Evolutionary conservation across 805 yeast genomes (phyloP), one percentile per base, ranked within the genome.

Genomic region (Candida gorgasii): DNA sequence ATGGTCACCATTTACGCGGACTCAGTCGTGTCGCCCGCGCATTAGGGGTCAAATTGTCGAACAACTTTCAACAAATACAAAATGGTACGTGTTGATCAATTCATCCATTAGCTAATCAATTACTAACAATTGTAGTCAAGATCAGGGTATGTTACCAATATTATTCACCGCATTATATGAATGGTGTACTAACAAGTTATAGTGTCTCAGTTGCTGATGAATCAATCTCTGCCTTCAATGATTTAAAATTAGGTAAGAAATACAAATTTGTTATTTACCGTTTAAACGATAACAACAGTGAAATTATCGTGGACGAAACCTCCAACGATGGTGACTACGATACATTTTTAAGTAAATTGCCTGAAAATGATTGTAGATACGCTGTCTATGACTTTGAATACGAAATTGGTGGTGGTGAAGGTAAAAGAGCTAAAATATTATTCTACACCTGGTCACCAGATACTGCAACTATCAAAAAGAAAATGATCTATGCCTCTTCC

Each of bases 401-500:
- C 71, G 96, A 89, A 69, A 73, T 88, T 47, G 80, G 85, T 53
- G 81, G 79, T 40, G 90, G 89, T 57, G 98, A 92, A 71, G 99
- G 99, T 65, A 89, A 89, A 79, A 86, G 96, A 77, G 79, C 83
- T 52, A 82, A 80, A 66, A 76, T 81, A 50, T 74, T 80, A 33
- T 81, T 73, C 69, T 72, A 63, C 75, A 86, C 93, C 54, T 93
- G 99, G 99, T 83, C 97, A 49, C 99, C 99, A 59, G 99, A 93
- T 65, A 88, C 95, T 49, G 97, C 98, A 42, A 89, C 93, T 49
- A 83, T 93, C 60, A 86, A 95, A 76, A 68, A 89, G 57, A 93
- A 93, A 86, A 93, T 93, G 99, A 86, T 92, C 50, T 92, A 90
- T 75, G 98, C 99, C 36, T 82, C 97, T n/a, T 90, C 98, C 47